phyloP scores from a whole-genome alignment of 495 filamentous ascomycete species.

The Cercophora samala region DNA sequence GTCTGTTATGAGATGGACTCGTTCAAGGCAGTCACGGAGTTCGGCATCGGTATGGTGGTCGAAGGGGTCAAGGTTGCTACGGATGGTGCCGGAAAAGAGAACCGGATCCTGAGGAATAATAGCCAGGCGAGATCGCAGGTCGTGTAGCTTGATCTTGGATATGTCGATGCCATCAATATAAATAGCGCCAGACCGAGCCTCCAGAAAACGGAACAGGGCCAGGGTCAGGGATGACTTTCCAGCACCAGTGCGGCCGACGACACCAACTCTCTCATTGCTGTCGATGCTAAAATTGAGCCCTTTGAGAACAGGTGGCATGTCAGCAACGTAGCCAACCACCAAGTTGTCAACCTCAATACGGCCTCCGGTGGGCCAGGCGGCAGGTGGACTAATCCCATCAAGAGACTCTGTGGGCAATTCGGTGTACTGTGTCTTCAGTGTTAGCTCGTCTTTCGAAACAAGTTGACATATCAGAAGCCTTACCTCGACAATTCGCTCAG shows the following conservation, averaged over 20 bases:
- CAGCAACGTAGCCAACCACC: slow-evolving; percentile 70
- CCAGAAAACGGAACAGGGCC: slow-evolving; percentile 79
- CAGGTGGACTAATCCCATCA: slow-evolving; percentile 59
- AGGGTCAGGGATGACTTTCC: slow-evolving; percentile 84
- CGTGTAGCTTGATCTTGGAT: slow-evolving; percentile 68
- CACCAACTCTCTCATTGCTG: slow-evolving; percentile 71
- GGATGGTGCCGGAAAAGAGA: slow-evolving; percentile 80
- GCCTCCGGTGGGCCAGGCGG: slow-evolving; percentile 77
- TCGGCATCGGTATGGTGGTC: slow-evolving; percentile 66
- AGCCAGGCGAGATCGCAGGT: slow-evolving; percentile 68
- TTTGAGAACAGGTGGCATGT: slow-evolving; percentile 72
- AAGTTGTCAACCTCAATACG: slow-evolving; percentile 69
- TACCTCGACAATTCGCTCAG: slow-evolving; percentile 72
- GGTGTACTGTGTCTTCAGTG: slow-evolving; percentile 48
- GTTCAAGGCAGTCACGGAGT: slow-evolving; percentile 68
- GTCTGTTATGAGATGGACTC: slow-evolving; percentile 66
- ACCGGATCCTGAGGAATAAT: slow-evolving; percentile 83
- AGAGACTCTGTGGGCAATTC: slow-evolving; percentile 66
- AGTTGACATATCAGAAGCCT: not conserved
- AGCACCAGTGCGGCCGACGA: slow-evolving; percentile 82
- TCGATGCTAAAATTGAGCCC: slow-evolving; percentile 68
- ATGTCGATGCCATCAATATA: slow-evolving; percentile 74
- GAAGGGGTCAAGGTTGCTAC: slow-evolving; percentile 80
- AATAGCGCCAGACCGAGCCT: slow-evolving; percentile 67
- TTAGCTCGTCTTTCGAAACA: not conserved